Base-by-base conservation (phyloP, 495 filamentous ascomycete genomes). In the Penicillium antarcticum region DNA sequence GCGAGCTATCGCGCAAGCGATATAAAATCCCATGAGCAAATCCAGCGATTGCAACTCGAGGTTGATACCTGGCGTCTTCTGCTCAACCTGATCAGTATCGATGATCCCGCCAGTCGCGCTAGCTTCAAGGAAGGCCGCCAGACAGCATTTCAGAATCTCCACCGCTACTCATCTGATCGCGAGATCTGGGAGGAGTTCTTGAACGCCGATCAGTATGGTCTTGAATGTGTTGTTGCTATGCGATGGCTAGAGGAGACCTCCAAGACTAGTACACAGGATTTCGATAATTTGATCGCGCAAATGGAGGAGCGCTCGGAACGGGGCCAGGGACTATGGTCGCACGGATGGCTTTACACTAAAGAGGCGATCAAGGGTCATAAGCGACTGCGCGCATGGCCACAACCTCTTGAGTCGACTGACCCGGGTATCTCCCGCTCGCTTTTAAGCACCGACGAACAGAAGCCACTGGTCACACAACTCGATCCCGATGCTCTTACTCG, bases 341-440 rank as follows among this genome's bases (percentile, higher is more conserved):
- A 89, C 62, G 91, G 92, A 21, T 96, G 92, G 92, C 78, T 97
- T 19, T 87, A 95, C 62, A 96, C 95, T 1, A 88, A 89, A 54
- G 85, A 87, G 59, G 84, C 85, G 14, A 87, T 98, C 65, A 98
- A 98, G 72, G 80, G 85, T 32, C 84, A 89, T 66, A 98, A 97
- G 70, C 86, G 88, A 42, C 60, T 94, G 44, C 72, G 82, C 33
- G 66, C 79, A 67, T 75, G 80, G 79, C 80, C 84, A 34, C 83
- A 83, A 43, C 75, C 78, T 26, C 72, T 87, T 43, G 85, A 87
- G 45, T 84, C 80, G 6, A 74, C 78, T 49, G 69, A 75, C 36
- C 71, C 80, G 33, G 77, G 74, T 39, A 75, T 85, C 21, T 73
- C 80, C 33, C 74, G 77, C 47, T 76, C 79, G 29, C 76, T 84